Conservation (phyloP, 2,329 filamentous ascomycete species). For the Leptographium wingfieldii region DNA sequence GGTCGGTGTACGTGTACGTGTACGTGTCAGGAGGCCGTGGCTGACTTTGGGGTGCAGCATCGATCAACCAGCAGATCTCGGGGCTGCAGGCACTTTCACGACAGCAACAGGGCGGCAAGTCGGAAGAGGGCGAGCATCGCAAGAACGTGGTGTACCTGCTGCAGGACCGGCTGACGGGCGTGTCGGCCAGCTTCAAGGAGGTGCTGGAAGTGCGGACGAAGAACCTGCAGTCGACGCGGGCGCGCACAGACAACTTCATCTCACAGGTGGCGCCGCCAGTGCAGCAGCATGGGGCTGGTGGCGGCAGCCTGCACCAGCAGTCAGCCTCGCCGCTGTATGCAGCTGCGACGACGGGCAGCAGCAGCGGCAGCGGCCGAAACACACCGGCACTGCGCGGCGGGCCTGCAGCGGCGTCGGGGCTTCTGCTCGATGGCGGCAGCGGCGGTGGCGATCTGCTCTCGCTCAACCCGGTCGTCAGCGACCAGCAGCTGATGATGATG, state of each 20-base stretch:
- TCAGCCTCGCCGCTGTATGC: constrained; percentile 73
- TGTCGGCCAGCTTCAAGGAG: constrained; percentile 93
- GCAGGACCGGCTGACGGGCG: constrained; percentile 83
- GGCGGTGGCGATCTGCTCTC: constrained; percentile 57
- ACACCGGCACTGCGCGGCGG: constrained; percentile 9
- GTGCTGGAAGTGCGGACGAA: constrained; percentile 92
- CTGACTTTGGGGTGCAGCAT: constrained; percentile 17
- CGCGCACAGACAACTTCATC: constrained; percentile 92
- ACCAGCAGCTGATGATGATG: constrained; percentile 85
- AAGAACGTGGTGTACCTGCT: constrained; percentile 91
- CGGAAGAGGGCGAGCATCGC: constrained; percentile 83
- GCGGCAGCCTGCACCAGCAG: constrained; percentile 31
- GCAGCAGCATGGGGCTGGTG: constrained; percentile 31
- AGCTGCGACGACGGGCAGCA: constrained; percentile 38
- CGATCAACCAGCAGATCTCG: constrained; percentile 74
- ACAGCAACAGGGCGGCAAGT: constrained; percentile 61
- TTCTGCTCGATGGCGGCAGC: neutral
- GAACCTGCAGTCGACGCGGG: constrained; percentile 90
- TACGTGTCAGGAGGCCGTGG: neutral
- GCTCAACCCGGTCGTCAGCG: constrained; percentile 63
- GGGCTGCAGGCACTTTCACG: constrained; percentile 65
- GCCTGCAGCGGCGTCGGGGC: constrained; percentile 4
- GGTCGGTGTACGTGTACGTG: neutral
- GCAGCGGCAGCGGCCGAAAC: constrained; percentile 7
- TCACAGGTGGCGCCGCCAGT: constrained; percentile 73